These are phyloP conservation scores for Fusarium floridanum DNA, from an alignment of 2,329 filamentous ascomycete genomes.

Conservation along the genomic window DNA sequence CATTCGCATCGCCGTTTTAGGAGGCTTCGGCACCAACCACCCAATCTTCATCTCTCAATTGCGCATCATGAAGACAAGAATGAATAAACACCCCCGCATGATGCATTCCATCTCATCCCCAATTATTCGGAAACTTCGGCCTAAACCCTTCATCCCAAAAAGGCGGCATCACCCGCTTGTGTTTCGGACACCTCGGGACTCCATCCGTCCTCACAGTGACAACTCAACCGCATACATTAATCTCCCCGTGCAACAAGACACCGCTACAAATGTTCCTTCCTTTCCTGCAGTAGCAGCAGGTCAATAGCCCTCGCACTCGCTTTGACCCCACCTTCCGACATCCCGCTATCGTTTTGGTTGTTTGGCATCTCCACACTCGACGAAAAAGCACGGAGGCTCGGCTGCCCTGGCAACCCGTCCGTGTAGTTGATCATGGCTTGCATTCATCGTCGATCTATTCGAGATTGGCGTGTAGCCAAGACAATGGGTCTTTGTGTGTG, in stretches of 20 bases:
- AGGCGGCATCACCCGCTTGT: not conserved
- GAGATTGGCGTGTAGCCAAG: slow-evolving; percentile 13
- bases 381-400: slow-evolving; percentile 9
- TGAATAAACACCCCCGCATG: not conserved
- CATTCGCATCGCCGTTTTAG: slow-evolving; percentile 22
- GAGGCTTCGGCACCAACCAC: not conserved
- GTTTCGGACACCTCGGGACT: not conserved
- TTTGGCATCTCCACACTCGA: slow-evolving; percentile 1
- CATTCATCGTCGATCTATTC: slow-evolving; percentile 19
- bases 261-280: not conserved
- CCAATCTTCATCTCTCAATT: not conserved
- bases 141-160: not conserved
- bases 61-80: not conserved
- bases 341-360: not conserved
- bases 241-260: not conserved
- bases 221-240: not conserved
- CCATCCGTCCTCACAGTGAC: not conserved
- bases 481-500: slow-evolving; percentile 3
- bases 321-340: slow-evolving; percentile 3
- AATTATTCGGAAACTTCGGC: not conserved
- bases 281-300: slow-evolving; percentile 8
- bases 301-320: slow-evolving; percentile 10
- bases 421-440: not conserved
- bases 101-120: not conserved
- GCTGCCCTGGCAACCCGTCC: slow-evolving; percentile 31